Base-by-base conservation (phyloP, 164 flowering plant species). In the Macadamia integrifolia region DNA sequence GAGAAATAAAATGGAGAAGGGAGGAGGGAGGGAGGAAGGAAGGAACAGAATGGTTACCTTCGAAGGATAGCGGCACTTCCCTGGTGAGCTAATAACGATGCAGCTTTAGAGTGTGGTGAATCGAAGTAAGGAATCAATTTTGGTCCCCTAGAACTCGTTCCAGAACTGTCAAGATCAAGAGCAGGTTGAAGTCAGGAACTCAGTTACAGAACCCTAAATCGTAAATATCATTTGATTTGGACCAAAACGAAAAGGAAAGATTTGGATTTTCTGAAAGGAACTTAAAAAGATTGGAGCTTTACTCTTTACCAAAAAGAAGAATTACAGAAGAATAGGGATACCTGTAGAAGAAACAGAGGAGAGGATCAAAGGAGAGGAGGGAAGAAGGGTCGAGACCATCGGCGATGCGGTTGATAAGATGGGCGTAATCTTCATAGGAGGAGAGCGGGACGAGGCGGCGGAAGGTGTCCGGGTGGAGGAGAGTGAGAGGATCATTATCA, bases 261-360 rank as follows among this genome's bases (percentile, higher is more conserved):
- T 43, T 43, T 5, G 48, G 9, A 43, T 43, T 43, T 43, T 43
- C 48, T 43, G 9, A 43, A 43, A 43, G 48, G 9, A 43, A 43
- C 9, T 43, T 6, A 43, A 10, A 50, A 50, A 50, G 55, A 23
- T 23, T 23, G 23, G 23, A 23, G 23, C 23, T 23, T 23, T 23
- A 23, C 23, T 23, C 55, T 50, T 9, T 50, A 14, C 13, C 55
- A 50, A 6, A 14, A 50, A 15, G 13, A 50, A 50, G 3, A 0
- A 35, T 35, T 35, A 35, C 5, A 49, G 46, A 15, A 23, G 9
- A 1, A 6, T 66, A 79, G 32, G 9, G 1, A 6, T 66, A 79
- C 87, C 87, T 83, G 76, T 80, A 75, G 79, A 84, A 84, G 85
- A 84, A 84, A 57, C 85, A 84, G 66, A 80, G n/a, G 17, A 84